These are phyloP conservation scores for Macrolepiota dolichaula DNA, from an alignment of 768 basidiomycete species.

Conservation along the genomic window DNA sequence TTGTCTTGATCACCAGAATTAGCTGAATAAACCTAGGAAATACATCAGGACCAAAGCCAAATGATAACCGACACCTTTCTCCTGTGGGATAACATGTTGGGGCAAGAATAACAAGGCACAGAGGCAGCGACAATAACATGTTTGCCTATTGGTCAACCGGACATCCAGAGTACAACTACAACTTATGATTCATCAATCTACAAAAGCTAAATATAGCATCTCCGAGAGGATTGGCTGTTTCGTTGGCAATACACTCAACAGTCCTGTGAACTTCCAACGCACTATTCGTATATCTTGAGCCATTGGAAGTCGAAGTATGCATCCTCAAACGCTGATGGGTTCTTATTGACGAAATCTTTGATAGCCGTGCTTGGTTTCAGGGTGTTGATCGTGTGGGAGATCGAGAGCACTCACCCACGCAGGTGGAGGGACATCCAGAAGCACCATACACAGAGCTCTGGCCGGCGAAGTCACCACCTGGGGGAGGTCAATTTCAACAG, in stretches of 20 bases:
- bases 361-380: neutral
- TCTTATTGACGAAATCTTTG: constrained; percentile 60
- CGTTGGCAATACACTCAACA: neutral
- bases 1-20: too few species aligned
- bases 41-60: too few species aligned
- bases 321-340: constrained; percentile 61
- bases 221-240: neutral
- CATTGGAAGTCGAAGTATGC: constrained; percentile 73
- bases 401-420: constrained; percentile 38
- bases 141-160: neutral
- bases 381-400: neutral
- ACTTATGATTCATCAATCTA: neutral
- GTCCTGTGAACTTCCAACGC: neutral
- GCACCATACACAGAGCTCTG: constrained; percentile 28
- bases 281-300: constrained; percentile 38
- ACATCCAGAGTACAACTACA: neutral
- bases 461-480: constrained; percentile 62
- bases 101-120: neutral
- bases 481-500: neutral
- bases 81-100: too few species aligned
- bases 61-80: too few species aligned
- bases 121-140: neutral
- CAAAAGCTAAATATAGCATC: neutral
- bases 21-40: too few species aligned
- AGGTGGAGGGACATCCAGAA: constrained; percentile 53